Conservation (phyloP, 2,329 filamentous ascomycete genomes). For the Exophiala dermatitidis region DNA sequence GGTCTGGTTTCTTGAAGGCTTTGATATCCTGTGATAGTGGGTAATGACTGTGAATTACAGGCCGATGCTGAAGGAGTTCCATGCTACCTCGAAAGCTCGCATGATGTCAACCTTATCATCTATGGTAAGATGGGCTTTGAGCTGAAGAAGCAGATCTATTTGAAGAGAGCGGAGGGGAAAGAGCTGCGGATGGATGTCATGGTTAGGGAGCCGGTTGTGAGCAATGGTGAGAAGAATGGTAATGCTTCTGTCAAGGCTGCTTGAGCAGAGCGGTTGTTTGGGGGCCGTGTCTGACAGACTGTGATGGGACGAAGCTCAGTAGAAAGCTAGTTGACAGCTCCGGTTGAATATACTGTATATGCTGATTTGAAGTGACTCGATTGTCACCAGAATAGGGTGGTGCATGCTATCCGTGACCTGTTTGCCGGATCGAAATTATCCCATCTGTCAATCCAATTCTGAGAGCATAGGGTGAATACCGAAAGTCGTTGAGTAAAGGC, state of each 20-base stretch:
- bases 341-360: too few relatives aligned
- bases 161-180: conserved; percentile 48
- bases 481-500: too few relatives aligned
- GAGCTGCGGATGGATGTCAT: conserved; percentile 64
- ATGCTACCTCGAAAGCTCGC: conserved; percentile 74
- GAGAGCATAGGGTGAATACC: too few relatives aligned
- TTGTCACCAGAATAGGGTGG: too few relatives aligned
- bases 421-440: too few relatives aligned
- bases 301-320: too few relatives aligned
- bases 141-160: conserved; percentile 54
- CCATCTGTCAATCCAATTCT: too few relatives aligned
- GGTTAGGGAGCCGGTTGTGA: conserved; percentile 59
- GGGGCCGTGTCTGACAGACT: neutral
- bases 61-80: conserved; percentile 61
- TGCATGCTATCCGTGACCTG: too few relatives aligned
- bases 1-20: conserved; percentile 23
- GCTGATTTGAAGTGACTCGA: too few relatives aligned
- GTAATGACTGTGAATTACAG: conserved; percentile 31
- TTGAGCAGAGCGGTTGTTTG: neutral
- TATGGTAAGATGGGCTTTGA: conserved; percentile 72
- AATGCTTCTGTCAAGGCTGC: neutral
- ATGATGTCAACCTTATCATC: conserved; percentile 59
- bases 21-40: too few relatives aligned
- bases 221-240: neutral
- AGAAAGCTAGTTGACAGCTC: too few relatives aligned